Evolutionary conservation across 2,329 filamentous ascomycete species (phyloP).

Genomic region (Fusarium liriodendri): DNA sequence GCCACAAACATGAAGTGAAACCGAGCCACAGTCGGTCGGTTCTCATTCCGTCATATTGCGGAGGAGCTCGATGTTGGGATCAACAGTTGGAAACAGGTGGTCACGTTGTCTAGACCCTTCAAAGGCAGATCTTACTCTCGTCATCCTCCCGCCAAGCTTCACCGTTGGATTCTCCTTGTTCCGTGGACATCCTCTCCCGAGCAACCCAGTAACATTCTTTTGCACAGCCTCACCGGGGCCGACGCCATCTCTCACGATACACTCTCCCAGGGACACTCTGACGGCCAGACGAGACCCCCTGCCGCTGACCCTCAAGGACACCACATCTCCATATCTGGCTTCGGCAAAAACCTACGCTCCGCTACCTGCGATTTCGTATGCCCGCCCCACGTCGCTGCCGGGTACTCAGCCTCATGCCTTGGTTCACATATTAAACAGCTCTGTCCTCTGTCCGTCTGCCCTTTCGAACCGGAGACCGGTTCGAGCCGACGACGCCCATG

Average conservation of each 20-base stretch:
- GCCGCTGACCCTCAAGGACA: not conserved
- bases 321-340: slow-evolving; percentile 1
- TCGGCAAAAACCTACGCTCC: slow-evolving; percentile 13
- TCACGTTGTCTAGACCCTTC: not conserved
- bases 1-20: not conserved
- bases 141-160: not conserved
- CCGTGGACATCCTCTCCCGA: not conserved
- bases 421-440: slow-evolving; percentile 21
- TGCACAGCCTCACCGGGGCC: slow-evolving; percentile 40
- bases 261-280: slow-evolving; percentile 12
- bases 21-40: not conserved
- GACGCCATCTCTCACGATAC: slow-evolving; percentile 32
- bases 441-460: slow-evolving; percentile 12
- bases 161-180: not conserved
- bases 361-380: slow-evolving; percentile 10
- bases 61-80: slow-evolving; percentile 17
- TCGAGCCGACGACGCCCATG: slow-evolving; percentile 41
- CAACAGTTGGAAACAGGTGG: not conserved
- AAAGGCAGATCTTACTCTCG: not conserved
- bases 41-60: slow-evolving; percentile 30
- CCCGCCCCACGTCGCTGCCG: slow-evolving; percentile 31
- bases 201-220: slow-evolving; percentile 20
- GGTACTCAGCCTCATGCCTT: slow-evolving; percentile 42
- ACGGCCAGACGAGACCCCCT: slow-evolving; percentile 21
- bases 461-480: slow-evolving; percentile 34